phyloP scores from a whole-genome alignment of 176 grass and related monocot species.

The Stipa capillata region DNA sequence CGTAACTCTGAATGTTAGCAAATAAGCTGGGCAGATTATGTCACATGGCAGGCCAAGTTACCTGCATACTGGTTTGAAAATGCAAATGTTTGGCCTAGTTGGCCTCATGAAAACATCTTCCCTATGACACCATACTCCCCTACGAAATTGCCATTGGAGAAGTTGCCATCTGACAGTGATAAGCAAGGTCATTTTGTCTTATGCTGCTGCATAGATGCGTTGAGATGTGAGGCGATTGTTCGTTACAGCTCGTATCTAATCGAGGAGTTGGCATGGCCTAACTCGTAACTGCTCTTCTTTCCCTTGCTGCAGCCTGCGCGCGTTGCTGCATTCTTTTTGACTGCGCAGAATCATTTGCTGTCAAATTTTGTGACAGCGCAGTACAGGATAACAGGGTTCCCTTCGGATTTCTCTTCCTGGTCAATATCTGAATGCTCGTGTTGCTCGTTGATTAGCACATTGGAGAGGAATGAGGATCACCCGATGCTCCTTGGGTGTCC shows the following conservation, averaged over 20 bases:
- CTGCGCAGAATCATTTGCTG: not conserved
- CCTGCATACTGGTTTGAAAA: too few relatives aligned
- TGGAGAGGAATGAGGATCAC: constrained; percentile 20
- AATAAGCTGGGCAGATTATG: too few relatives aligned
- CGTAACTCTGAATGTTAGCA: too few relatives aligned
- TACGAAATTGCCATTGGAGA: not conserved
- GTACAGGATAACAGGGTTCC: constrained; percentile 18
- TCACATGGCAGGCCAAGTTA: too few relatives aligned
- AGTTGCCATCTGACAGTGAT: not conserved
- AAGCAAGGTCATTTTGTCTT: not conserved
- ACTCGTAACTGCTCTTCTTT: too few relatives aligned
- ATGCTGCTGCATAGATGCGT: constrained; percentile 35
- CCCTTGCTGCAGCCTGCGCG: not conserved
- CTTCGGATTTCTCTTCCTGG: constrained; percentile 30
- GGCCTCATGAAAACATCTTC: not conserved
- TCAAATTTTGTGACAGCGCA: constrained; percentile 20
- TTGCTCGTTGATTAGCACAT: constrained; percentile 33
- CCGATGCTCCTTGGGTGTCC: constrained; percentile 49
- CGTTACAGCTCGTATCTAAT: constrained; percentile 37
- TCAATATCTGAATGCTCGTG: constrained; percentile 35
- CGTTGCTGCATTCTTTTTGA: constrained; percentile 25
- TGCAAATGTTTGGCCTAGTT: not conserved
- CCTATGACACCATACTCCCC: not conserved
- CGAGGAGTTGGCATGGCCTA: constrained; percentile 54
- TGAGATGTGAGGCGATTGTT: constrained; percentile 41